Evolutionary conservation across 202 grass and related monocot genomes (phyloP).

Genomic region (Zizania palustris): DNA sequence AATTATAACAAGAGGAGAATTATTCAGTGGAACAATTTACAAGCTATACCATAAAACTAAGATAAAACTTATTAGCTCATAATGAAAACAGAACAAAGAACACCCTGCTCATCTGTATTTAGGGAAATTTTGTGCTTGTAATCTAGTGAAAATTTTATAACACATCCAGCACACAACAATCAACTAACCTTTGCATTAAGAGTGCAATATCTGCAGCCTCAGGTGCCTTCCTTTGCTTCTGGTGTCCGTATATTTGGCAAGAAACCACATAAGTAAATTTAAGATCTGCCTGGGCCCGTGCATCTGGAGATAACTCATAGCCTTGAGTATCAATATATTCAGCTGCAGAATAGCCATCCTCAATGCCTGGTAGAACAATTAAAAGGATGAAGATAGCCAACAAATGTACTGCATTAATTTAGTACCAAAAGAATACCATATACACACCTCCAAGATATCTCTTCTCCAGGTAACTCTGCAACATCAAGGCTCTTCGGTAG

Average conservation of each 20-base stretch:
- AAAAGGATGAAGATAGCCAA: constrained; percentile 35
- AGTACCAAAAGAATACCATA: constrained; percentile 23
- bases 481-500: constrained; percentile 90
- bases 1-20: constrained; percentile 38
- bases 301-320: constrained; percentile 78
- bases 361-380: constrained; percentile 60
- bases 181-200: constrained; percentile 79
- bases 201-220: constrained; percentile 94
- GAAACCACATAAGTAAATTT: constrained; percentile 99
- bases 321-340: constrained; percentile 84
- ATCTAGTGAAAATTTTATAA: constrained; percentile 3
- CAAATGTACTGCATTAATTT: constrained; percentile 34
- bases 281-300: constrained; percentile 89
- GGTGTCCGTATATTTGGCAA: constrained; percentile 98
- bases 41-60: constrained; percentile 22
- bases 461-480: constrained; percentile 97
- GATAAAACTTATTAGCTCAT: constrained; percentile 7
- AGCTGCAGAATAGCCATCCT: constrained; percentile 71
- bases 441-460: constrained; percentile 74
- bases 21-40: not conserved
- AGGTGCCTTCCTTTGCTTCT: constrained; percentile 85
- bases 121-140: not conserved
- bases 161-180: constrained; percentile 12
- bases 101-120: not conserved
- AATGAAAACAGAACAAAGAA: not conserved